Evolutionary conservation across 2,329 filamentous ascomycete genomes (phyloP), one percentile per base, ranked within the genome.

Genomic region (Colletotrichum sp.): DNA sequence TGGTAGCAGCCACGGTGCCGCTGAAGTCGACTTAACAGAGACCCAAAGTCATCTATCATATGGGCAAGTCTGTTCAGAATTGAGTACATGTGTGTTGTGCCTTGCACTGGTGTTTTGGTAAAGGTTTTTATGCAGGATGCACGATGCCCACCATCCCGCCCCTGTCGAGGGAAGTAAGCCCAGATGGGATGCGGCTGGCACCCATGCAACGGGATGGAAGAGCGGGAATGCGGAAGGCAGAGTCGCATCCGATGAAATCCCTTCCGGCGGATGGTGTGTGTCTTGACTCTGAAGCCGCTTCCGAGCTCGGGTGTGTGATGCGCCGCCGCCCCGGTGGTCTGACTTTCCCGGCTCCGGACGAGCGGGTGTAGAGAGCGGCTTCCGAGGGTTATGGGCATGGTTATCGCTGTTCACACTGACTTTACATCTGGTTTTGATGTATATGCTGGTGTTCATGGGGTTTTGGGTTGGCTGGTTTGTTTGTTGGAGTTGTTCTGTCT

Each of bases 181-280:
- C 18, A 0, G n/a, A 3, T 21, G 44, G 8, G n/a, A 1, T 12
- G n/a, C 9, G 39, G 39, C 18, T 10, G 39, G 5, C 5, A 3
- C 39, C 39, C 36, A 18, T 44, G 39, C 39, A 12, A n/a, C 39
- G 44, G 44, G 44, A 21, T 52, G n/a, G 44, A 52, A 52, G 1
- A 3, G 44, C 44, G 44, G 44, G 44, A 52, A 21, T 52, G 44
- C 44, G 44, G 44, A 21, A 21, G 44, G 44, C 44, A 52, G 44
- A 21, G 44, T 52, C n/a, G 44, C 3, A 21, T 52, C 44, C 18
- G 44, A 1, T n/a, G 44, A 21, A 21, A 21, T 49, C 44, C n/a
- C 0, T 28, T 30, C 24, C 55, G 55, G 26, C 55, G 55, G 0
- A 59, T 24, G 55, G 0, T 18, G 26, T 18, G 8, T 2, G 1